A percentile compares a stretch with the other conserved stretches of the same genome.
phyloP scores from a whole-genome alignment of 2,329 filamentous ascomycete genomes.

The Neofusicoccum cordaticola region DNA sequence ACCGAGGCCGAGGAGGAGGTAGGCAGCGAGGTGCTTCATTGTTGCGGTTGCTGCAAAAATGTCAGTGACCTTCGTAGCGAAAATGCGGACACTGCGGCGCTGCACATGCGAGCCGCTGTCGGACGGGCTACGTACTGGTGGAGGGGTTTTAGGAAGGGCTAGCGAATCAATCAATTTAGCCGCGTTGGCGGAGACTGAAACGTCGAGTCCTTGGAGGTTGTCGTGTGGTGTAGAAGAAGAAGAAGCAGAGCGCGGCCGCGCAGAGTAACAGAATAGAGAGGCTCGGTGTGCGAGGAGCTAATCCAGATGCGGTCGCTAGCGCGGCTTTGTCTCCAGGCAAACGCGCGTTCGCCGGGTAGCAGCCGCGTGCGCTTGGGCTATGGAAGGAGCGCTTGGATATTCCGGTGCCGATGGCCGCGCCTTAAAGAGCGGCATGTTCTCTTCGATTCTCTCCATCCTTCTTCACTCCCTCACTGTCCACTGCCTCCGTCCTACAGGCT shows the following conservation, averaged over 20 bases:
- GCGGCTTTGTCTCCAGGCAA: not conserved
- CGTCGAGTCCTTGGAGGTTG: constrained; percentile 73
- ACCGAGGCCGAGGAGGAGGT: constrained; percentile 92
- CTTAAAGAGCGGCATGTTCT: constrained; percentile 18
- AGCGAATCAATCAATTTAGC: constrained; percentile 99
- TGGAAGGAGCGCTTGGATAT: constrained; percentile 5
- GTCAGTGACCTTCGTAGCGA: not conserved
- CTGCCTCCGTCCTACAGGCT: not conserved
- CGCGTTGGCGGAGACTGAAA: constrained; percentile 99
- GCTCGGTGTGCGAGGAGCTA: constrained; percentile 14
- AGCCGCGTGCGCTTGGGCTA: not conserved
- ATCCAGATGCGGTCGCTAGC: not conserved
- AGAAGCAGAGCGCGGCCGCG: not conserved
- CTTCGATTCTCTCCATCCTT: not conserved
- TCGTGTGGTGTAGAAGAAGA: constrained; percentile 14
- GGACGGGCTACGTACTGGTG: constrained; percentile 22
- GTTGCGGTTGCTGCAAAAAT: constrained; percentile 43
- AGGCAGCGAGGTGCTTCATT: constrained; percentile 99
- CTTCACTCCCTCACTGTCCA: not conserved
- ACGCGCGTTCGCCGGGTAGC: constrained; percentile 7
- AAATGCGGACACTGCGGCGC: not conserved
- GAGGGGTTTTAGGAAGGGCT: constrained; percentile 54
- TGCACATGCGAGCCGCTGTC: not conserved
- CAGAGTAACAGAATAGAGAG: constrained; percentile 8
- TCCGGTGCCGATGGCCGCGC: constrained; percentile 15